Conservation (phyloP, 2,329 filamentous ascomycete genomes). For the Neonectria ditissima region DNA sequence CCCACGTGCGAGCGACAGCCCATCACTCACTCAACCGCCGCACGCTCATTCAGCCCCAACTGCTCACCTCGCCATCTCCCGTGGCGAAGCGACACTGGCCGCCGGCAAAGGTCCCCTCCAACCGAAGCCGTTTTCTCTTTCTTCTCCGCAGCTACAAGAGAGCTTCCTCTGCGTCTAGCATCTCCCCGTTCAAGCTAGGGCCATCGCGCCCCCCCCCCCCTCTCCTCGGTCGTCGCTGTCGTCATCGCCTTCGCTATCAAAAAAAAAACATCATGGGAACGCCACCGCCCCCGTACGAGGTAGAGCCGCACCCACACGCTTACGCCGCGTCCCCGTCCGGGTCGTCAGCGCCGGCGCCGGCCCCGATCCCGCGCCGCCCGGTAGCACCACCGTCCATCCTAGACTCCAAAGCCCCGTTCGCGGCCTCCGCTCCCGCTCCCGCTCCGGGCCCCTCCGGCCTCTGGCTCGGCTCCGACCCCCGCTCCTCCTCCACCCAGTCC, state of each 20-base stretch:
- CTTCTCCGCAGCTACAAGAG: background rate
- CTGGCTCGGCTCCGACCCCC: constrained; percentile 54
- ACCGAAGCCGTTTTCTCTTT: too few relatives aligned
- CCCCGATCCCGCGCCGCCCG: background rate
- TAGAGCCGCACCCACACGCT: constrained; percentile 12
- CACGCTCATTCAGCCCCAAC: constrained; percentile 1
- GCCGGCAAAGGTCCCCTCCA: background rate
- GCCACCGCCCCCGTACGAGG: constrained; percentile 25
- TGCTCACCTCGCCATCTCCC: background rate
- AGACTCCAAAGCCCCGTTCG: constrained; percentile 18
- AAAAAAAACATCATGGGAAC: constrained; percentile 11
- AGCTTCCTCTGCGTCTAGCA: background rate
- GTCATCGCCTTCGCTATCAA: constrained; percentile 1
- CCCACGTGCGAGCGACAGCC: constrained; percentile 15
- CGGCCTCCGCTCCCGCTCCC: constrained; percentile 24
- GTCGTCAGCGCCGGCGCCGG: constrained; percentile 2
- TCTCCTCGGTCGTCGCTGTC: background rate
- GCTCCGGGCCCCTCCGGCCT: constrained; percentile 4
- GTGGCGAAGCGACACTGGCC: background rate
- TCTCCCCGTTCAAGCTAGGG: background rate
- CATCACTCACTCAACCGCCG: constrained; percentile 4
- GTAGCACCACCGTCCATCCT: constrained; percentile 9
- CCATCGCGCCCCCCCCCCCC: too few relatives aligned
- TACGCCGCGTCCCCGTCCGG: constrained; percentile 1
- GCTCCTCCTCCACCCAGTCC: constrained; percentile 62